Evolutionary conservation across 2,329 filamentous ascomycete genomes (phyloP).

Genomic region (Pseudopithomyces chartarum): DNA sequence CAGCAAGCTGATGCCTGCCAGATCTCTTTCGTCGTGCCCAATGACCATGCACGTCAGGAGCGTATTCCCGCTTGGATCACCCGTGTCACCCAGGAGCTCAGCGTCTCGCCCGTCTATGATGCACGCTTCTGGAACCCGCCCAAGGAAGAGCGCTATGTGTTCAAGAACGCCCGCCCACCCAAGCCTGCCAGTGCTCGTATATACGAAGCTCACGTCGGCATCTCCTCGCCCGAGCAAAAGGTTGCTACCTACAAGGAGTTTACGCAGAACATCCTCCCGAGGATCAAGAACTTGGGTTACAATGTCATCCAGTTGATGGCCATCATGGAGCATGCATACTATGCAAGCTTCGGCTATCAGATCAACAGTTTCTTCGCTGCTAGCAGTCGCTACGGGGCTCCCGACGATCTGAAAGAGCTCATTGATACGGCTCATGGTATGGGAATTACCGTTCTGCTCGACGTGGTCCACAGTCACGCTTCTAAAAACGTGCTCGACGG

Average conservation of each 20-base stretch:
- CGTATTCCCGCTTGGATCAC: conserved; percentile 96
- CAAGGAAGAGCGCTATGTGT: conserved; percentile 73
- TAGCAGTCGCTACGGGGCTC: conserved; percentile 90
- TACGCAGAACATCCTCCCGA: conserved; percentile 85
- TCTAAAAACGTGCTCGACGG: conserved; percentile 97
- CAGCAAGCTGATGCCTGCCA: conserved; percentile 43
- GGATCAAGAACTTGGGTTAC: conserved; percentile 89
- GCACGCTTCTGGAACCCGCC: conserved; percentile 97
- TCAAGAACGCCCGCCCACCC: conserved; percentile 80
- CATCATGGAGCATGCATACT: conserved; percentile 99
- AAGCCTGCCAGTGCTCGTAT: conserved; percentile 88
- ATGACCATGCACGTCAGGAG: conserved; percentile 76
- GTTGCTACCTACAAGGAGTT: conserved; percentile 98
- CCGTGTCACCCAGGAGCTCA: conserved; percentile 91
- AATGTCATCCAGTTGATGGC: conserved; percentile 99
- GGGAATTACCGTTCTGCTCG: conserved; percentile 88
- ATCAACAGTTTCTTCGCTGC: conserved; percentile 99
- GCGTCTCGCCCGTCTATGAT: conserved; percentile 89
- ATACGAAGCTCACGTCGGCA: conserved; percentile 98
- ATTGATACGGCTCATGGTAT: conserved; percentile 92
- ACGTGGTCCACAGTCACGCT: conserved; percentile 96
- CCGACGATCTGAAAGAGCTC: conserved; percentile 94
- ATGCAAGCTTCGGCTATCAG: conserved; percentile 98
- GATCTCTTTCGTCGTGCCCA: conserved; percentile 83
- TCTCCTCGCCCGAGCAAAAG: conserved; percentile 85